phyloP scores from a whole-genome alignment of 306 rosid species.

The Trichosanthes cucumerina region DNA sequence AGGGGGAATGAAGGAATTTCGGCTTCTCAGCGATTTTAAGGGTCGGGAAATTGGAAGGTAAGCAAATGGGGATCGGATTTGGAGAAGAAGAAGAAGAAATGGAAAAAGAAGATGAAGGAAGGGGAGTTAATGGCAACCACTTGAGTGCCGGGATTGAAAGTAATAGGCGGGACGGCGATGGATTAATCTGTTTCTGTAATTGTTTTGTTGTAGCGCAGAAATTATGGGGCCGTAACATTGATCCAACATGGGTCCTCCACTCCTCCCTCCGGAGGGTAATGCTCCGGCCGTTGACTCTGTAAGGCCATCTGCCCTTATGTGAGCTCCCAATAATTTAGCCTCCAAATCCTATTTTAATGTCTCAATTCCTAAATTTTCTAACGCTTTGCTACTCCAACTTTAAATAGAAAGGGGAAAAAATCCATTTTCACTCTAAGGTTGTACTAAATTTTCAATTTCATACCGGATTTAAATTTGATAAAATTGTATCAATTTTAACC shows the following conservation, averaged over 20 bases:
- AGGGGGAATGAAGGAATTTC: neutral
- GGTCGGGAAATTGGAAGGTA: neutral
- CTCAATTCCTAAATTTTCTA: neutral
- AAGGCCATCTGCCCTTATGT: neutral
- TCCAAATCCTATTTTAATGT: neutral
- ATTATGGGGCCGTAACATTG: neutral
- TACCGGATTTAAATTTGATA: too few relatives aligned
- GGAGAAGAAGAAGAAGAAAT: neutral
- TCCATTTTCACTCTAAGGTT: too few relatives aligned
- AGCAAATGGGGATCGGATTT: neutral
- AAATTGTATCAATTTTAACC: too few relatives aligned
- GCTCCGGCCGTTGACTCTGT: neutral
- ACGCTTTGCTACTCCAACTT: neutral
- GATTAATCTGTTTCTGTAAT: neutral
- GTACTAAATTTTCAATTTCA: too few relatives aligned
- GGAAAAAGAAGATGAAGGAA: neutral
- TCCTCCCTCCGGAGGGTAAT: neutral
- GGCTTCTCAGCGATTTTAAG: neutral
- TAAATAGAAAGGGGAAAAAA: too few relatives aligned
- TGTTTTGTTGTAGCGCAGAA: neutral
- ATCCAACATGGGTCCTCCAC: neutral
- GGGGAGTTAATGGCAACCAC: neutral
- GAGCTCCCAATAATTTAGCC: neutral
- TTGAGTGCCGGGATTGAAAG: neutral
- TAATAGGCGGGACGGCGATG: constrained; percentile 4